These are phyloP conservation scores for Cystobasidium ongulense DNA, from an alignment of 768 basidiomycete genomes.

Conservation along the genomic window DNA sequence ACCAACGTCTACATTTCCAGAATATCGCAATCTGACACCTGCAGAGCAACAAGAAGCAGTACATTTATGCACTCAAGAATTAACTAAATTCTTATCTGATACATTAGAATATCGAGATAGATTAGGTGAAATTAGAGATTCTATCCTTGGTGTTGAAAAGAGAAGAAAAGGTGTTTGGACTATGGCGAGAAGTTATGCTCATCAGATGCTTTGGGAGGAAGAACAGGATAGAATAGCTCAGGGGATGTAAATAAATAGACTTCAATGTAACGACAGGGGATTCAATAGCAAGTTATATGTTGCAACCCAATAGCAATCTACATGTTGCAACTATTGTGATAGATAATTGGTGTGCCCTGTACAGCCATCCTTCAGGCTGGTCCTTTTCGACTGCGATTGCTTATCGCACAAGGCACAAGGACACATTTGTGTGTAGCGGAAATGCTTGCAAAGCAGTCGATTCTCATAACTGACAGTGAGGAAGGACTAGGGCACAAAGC, in stretches of 20 bases:
- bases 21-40: not conserved
- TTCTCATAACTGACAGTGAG: too few relatives aligned
- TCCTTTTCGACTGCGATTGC: too few relatives aligned
- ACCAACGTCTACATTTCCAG: not conserved
- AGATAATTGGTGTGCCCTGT: too few relatives aligned
- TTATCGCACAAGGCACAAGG: too few relatives aligned
- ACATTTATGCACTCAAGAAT: constrained; percentile 40
- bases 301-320: too few relatives aligned
- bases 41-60: constrained; percentile 32
- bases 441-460: too few relatives aligned
- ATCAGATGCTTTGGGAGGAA: constrained; percentile 29
- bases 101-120: constrained; percentile 40
- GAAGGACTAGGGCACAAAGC: too few relatives aligned
- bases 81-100: constrained; percentile 41
- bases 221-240: constrained; percentile 28
- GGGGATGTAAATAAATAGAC: not conserved
- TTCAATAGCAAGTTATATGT: too few relatives aligned
- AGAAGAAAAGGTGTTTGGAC: constrained; percentile 41
- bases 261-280: not conserved
- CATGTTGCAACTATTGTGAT: too few relatives aligned
- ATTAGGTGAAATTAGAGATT: constrained; percentile 41
- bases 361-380: too few relatives aligned
- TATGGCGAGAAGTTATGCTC: constrained; percentile 25
- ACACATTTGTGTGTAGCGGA: too few relatives aligned
- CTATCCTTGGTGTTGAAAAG: constrained; percentile 39